Conservation (phyloP, 208 protist species). For the Tritrichomonas musculus region DNA sequence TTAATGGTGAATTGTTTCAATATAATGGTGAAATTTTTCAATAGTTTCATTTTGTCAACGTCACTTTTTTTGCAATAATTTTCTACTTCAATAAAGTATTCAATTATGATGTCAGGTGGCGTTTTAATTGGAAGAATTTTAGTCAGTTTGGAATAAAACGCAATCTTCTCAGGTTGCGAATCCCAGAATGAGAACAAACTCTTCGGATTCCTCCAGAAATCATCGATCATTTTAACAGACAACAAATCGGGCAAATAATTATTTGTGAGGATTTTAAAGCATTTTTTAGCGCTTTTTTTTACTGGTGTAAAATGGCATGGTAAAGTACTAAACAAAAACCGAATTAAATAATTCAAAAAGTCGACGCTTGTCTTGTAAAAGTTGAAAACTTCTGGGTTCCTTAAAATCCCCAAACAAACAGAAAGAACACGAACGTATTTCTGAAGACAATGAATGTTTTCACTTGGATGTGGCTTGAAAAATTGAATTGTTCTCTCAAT, state of each 20-base stretch:
- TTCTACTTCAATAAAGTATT: neutral
- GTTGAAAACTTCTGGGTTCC: no score
- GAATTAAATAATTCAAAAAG: neutral
- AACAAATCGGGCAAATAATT: neutral
- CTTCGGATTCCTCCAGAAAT: neutral
- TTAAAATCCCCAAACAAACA: neutral
- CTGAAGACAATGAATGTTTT: neutral
- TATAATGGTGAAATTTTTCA: neutral
- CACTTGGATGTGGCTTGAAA: neutral
- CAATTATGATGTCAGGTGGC: neutral
- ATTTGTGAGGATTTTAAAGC: neutral
- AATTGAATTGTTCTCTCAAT: neutral
- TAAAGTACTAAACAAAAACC: neutral
- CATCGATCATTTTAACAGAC: neutral
- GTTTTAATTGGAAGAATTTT: neutral
- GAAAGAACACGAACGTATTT: neutral
- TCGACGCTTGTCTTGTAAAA: neutral
- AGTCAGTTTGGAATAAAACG: neutral
- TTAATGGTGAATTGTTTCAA: neutral
- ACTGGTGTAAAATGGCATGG: neutral
- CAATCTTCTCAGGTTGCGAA: neutral
- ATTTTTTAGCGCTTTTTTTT: neutral
- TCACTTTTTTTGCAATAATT: neutral
- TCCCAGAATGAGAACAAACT: neutral
- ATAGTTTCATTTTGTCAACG: neutral